Conservation (phyloP, 108 stramenopile species). For the Pseudonitzschia multistriata region DNA sequence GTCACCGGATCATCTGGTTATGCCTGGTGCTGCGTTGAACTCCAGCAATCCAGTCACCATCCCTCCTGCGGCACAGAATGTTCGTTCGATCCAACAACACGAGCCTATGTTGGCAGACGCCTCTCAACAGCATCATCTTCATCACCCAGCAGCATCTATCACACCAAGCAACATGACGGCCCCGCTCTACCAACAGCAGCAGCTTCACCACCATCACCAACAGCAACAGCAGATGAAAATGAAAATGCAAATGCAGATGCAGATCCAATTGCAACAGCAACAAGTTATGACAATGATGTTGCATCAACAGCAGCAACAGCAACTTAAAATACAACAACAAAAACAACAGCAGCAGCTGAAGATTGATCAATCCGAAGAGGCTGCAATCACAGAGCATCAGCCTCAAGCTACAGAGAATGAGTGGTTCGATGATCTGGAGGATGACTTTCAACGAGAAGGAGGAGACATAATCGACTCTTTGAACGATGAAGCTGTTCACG, state of each 20-base stretch:
- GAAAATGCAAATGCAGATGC: background rate
- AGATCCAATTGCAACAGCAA: conserved; percentile 10
- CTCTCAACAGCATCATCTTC: too few species aligned
- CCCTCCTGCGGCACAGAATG: background rate
- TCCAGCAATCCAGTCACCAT: too few species aligned
- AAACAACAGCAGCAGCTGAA: conserved; percentile 64
- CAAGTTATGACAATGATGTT: conserved; percentile 12
- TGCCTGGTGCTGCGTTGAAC: conserved; percentile 9
- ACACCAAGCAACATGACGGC: background rate
- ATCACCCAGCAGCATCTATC: background rate
- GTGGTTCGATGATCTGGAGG: conserved; percentile 4
- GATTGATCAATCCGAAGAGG: conserved; percentile 25
- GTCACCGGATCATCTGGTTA: conserved; percentile 35
- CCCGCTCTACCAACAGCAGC: conserved; percentile 1
- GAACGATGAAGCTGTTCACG: conserved; percentile 8
- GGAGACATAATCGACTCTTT: conserved; percentile 24
- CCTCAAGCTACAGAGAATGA: background rate
- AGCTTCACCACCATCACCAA: background rate
- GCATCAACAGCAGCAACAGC: conserved; percentile 20
- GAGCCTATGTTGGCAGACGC: too few species aligned
- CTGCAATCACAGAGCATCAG: conserved; percentile 27
- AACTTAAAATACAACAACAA: conserved; percentile 33
- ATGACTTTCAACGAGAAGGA: conserved; percentile 15
- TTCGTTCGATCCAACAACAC: too few species aligned
- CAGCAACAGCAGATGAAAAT: conserved; percentile 11